Evolutionary conservation across 2,329 filamentous ascomycete genomes (phyloP), one percentile per base, ranked within the genome.

Genomic region (Raffaelea deltoideospora): DNA sequence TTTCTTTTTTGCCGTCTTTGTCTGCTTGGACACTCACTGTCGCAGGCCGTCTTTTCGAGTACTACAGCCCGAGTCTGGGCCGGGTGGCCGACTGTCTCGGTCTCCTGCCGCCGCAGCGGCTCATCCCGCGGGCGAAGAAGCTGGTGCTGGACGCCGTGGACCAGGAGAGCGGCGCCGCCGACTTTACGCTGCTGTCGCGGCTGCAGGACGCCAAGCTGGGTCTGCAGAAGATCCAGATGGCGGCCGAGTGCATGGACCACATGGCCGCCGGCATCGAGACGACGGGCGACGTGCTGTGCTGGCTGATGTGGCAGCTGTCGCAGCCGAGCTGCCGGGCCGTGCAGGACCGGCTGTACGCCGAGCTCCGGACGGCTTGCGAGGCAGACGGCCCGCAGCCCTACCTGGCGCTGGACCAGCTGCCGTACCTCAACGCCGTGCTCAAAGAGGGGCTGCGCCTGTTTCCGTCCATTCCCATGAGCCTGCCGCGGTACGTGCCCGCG

Each of bases 191-290:
- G 18, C 32, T 26, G 29, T 43, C 14, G 33, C 29, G n/a, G 18
- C 32, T 27, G 28, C 43, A 13, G 33, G 44, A 23, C 17, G 5
- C 49, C 23, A 38, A 43, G 3, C 37, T 37, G 9, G 44, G 47
- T 3, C 45, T 66, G 4, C 50, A 54, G 10, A 58, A 61, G 23
- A 44, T 66, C 7, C 62, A 68, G 17, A 62, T 67, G 28, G 67
- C 67, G 1, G 65, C 65, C 0, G 67, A 72, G 47, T 60, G 56
- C 11, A 65, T 66, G 1, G 67, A 72, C 37, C 67, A 72, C 40
- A 55, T 71, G 11, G 52, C 65, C 1, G 67, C 66, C 0, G 67
- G 65, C 0, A 65, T 69, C 10, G 63, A 70, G 39, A 71, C 67
- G 3, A 45, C 43, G 4, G 41, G 62, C 19, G 64, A 71, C 34